A percentile compares a stretch with the other conserved stretches of the same genome.
Conservation (phyloP, 495 filamentous ascomycete genomes). For the Penicillium arizonense region DNA sequence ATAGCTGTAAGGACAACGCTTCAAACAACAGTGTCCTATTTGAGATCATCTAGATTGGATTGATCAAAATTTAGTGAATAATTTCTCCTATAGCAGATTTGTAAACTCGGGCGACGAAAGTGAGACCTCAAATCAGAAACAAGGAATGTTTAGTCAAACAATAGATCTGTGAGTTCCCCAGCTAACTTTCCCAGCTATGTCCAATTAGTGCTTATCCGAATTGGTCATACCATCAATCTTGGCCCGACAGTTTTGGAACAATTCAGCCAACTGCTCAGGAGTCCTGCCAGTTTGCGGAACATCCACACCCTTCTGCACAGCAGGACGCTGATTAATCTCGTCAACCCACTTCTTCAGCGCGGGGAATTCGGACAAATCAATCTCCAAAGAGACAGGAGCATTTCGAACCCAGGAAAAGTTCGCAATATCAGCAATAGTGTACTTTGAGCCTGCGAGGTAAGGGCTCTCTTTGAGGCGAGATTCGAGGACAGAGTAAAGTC, state of each 20-base stretch:
- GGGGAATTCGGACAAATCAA: constrained; percentile 39
- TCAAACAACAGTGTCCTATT: too few species aligned
- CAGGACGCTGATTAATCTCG: constrained; percentile 27
- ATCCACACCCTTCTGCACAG: constrained; percentile 29
- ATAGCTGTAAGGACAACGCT: too few species aligned
- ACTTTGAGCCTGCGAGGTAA: constrained; percentile 38
- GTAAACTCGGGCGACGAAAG: too few species aligned
- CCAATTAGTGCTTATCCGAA: constrained; percentile 25
- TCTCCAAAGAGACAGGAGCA: constrained; percentile 18
- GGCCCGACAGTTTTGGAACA: constrained; percentile 28
- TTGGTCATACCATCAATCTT: constrained; percentile 29
- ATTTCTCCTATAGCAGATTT: too few species aligned
- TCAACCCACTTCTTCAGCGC: constrained; percentile 32
- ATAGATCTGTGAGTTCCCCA: too few species aligned
- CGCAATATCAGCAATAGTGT: constrained; percentile 44
- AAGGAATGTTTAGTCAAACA: too few species aligned
- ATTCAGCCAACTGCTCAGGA: constrained; percentile 27
- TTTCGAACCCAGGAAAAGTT: constrained; percentile 35
- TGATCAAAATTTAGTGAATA: too few species aligned
- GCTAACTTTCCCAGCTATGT: too few species aligned
- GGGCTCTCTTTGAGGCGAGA: constrained; percentile 40
- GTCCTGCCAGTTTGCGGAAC: constrained; percentile 19
- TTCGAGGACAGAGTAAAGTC: constrained; percentile 42
- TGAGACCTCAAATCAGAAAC: too few species aligned
- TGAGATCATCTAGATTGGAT: too few species aligned